Conservation (phyloP, 805 yeast genomes). For the Pichia eremophila region DNA sequence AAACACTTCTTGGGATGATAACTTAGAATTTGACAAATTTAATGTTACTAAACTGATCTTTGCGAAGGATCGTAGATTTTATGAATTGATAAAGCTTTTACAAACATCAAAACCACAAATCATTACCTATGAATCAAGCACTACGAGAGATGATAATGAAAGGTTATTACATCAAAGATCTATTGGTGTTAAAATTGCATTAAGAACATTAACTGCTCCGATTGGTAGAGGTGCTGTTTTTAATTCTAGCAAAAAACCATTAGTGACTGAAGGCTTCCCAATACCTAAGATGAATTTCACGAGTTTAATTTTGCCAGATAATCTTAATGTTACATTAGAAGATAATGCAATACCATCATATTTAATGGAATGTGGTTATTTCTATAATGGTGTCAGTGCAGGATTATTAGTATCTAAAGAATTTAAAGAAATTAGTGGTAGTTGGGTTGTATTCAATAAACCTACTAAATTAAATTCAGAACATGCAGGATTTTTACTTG, state of each 20-base stretch:
- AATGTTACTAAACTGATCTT: constrained; percentile 65
- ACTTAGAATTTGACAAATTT: constrained; percentile 58
- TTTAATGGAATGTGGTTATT: constrained; percentile 69
- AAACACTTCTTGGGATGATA: constrained; percentile 56
- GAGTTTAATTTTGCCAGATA: constrained; percentile 53
- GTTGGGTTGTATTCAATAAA: constrained; percentile 86
- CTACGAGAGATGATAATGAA: constrained; percentile 43
- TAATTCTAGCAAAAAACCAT: constrained; percentile 59
- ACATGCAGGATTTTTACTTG: constrained; percentile 92
- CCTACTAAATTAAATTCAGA: constrained; percentile 65
- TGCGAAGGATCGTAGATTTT: constrained; percentile 67
- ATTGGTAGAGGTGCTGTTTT: constrained; percentile 72
- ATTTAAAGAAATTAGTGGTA: constrained; percentile 66
- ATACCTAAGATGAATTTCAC: constrained; percentile 68
- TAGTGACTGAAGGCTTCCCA: constrained; percentile 77
- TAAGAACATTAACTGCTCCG: constrained; percentile 68
- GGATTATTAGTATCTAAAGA: constrained; percentile 65
- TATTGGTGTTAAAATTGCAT: constrained; percentile 51
- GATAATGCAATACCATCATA: constrained; percentile 41
- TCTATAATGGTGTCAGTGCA: constrained; percentile 85
- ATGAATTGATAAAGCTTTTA: constrained; percentile 62
- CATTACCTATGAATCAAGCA: constrained; percentile 31
- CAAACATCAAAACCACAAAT: constrained; percentile 63
- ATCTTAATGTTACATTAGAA: constrained; percentile 51
- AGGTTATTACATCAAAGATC: constrained; percentile 43